These are phyloP conservation scores for Hymenoscyphus albidus DNA, from an alignment of 2,329 filamentous ascomycete species.

Conservation along the genomic window DNA sequence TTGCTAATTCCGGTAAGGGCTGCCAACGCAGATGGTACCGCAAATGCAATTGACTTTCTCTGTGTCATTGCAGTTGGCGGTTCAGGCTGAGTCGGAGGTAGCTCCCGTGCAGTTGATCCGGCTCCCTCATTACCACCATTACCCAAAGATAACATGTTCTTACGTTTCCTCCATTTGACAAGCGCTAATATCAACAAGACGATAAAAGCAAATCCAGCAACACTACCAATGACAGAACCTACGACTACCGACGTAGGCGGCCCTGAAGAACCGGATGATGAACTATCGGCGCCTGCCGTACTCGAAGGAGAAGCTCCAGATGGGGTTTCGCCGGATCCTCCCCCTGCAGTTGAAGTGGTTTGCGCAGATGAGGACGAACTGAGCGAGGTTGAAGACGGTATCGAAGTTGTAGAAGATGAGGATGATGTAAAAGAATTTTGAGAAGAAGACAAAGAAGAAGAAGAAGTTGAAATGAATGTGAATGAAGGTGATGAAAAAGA, in stretches of 20 bases:
- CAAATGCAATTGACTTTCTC: conserved; percentile 42
- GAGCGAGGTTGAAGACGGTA: conserved; percentile 8
- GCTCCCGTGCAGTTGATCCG: conserved; percentile 29
- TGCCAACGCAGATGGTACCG: conserved; percentile 48
- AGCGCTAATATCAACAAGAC: conserved; percentile 50
- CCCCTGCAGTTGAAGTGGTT: conserved; percentile 15
- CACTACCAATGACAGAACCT: conserved; percentile 32
- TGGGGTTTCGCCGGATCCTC: conserved; percentile 14
- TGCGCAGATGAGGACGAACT: conserved; percentile 11
- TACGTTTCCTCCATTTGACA: conserved; percentile 52
- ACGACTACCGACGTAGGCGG: conserved; percentile 30
- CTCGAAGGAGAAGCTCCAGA: conserved; percentile 17
- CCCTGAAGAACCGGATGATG: conserved; percentile 15
- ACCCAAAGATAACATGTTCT: conserved; percentile 41
- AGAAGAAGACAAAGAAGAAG: conserved; percentile 11
- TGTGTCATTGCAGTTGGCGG: conserved; percentile 43
- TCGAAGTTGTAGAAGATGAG: conserved; percentile 6
- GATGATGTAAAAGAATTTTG: conserved; percentile 11
- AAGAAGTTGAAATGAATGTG: conserved; percentile 12
- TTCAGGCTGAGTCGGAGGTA: conserved; percentile 16
- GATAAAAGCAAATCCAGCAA: conserved; percentile 57
- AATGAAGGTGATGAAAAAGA: conserved; percentile 14
- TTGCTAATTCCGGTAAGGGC: conserved; percentile 42
- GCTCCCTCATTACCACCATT: conserved; percentile 41
- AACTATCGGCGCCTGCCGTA: conserved; percentile 21